These are phyloP conservation scores for Jackrogersella minutella DNA, from an alignment of 495 filamentous ascomycete genomes.

Conservation along the genomic window DNA sequence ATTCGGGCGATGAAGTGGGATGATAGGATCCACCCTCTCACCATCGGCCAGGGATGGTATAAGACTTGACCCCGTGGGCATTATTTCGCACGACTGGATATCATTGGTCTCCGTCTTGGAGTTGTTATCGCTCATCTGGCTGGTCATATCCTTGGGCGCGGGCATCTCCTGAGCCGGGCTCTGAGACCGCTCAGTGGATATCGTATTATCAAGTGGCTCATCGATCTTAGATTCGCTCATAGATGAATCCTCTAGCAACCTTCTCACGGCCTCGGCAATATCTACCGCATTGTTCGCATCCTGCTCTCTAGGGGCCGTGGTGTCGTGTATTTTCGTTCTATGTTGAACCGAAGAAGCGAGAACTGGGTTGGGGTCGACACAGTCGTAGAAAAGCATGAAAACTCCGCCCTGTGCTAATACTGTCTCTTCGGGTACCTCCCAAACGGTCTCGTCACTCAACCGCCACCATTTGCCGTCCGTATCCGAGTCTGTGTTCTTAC, in stretches of 20 bases:
- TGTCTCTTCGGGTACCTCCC: constrained; percentile 71
- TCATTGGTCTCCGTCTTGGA: neutral
- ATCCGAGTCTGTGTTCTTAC: constrained; percentile 29
- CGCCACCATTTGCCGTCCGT: constrained; percentile 74
- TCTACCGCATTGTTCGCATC: neutral
- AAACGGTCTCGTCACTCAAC: constrained; percentile 85
- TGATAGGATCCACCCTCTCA: constrained; percentile 38
- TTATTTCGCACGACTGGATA: neutral
- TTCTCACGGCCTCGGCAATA: neutral
- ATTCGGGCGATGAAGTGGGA: constrained; percentile 41
- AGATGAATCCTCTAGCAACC: neutral
- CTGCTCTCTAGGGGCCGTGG: neutral
- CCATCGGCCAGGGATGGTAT: constrained; percentile 27
- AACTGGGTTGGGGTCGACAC: constrained; percentile 53
- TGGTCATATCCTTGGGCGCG: neutral
- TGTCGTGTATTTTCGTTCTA: neutral
- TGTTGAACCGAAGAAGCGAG: constrained; percentile 8
- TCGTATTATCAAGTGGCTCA: neutral
- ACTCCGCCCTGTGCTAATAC: constrained; percentile 83
- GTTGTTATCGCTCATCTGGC: neutral
- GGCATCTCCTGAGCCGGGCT: neutral
- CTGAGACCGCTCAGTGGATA: neutral
- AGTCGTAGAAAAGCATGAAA: constrained; percentile 98
- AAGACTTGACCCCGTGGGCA: constrained; percentile 11
- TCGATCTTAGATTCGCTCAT: neutral